Percentiles rank a stretch among this genome's conserved stretches.
Evolutionary conservation across 352 stramenopile species (phyloP).

Genomic region (Pythium oligandrum): DNA sequence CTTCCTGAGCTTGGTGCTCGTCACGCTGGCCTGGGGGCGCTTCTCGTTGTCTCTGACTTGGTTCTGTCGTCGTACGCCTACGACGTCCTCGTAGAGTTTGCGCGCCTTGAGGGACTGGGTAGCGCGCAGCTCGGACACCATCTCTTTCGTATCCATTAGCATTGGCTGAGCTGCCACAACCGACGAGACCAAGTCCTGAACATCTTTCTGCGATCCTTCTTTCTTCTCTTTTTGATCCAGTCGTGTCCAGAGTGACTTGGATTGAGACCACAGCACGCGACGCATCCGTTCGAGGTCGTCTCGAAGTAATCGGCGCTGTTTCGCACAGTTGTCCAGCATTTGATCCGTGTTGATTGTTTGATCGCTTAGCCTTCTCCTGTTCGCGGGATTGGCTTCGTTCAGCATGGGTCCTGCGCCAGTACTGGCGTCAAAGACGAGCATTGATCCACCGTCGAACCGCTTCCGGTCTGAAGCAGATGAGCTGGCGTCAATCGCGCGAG

Average conservation of each 20-base stretch:
- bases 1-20: slow-evolving; percentile 4
- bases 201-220: neutral
- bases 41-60: slow-evolving; percentile 5
- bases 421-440: no score
- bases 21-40: neutral
- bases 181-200: no score
- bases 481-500: no score
- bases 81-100: slow-evolving; percentile 15
- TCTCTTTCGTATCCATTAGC: no score
- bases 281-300: slow-evolving; percentile 2
- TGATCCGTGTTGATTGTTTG: neutral
- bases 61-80: slow-evolving; percentile 6
- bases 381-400: no score
- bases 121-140: no score
- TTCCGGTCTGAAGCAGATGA: no score
- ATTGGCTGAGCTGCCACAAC: no score
- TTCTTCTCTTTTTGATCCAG: slow-evolving; percentile 1
- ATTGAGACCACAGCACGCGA: neutral
- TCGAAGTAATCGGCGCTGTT: neutral
- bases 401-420: no score
- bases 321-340: neutral
- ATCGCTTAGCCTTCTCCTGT: no score
- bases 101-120: slow-evolving; percentile 10
- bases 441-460: no score
- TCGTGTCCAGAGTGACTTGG: slow-evolving; percentile 1